phyloP scores from a whole-genome alignment of 805 yeast species.

The Ogataea kodamae region DNA sequence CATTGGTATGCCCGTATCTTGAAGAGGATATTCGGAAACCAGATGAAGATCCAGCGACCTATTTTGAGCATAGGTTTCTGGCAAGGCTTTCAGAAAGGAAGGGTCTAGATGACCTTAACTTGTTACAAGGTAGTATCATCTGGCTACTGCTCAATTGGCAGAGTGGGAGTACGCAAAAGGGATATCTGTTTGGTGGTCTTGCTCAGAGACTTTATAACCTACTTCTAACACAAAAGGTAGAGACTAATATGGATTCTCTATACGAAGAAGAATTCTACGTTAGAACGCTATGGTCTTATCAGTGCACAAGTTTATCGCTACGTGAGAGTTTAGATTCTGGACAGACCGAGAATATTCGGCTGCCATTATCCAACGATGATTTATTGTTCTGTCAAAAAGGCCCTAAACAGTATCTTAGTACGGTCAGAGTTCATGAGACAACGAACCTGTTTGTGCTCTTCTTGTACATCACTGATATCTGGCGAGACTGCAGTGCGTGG shows the following conservation, averaged over 20 bases:
- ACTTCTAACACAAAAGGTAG: conserved; percentile 10
- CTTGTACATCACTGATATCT: conserved; percentile 14
- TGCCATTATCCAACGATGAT: conserved; percentile 15
- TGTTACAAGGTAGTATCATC: conserved; percentile 14
- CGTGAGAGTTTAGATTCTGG: conserved; percentile 12
- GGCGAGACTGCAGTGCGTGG: conserved; percentile 20
- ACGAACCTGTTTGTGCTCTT: conserved; percentile 13
- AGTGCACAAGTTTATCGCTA: conserved; percentile 15
- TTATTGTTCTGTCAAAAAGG: conserved; percentile 12
- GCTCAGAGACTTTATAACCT: conserved; percentile 14
- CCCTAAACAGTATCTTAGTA: conserved; percentile 2
- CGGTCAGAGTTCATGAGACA: conserved; percentile 8
- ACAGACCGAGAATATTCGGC: conserved; percentile 7
- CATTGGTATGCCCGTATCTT: conserved; percentile 12
- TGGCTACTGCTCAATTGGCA: conserved; percentile 17
- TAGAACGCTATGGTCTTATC: conserved; percentile 18
- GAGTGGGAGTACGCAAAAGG: conserved; percentile 17
- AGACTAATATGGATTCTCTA: conserved; percentile 1
- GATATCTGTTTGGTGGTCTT: conserved; percentile 17
- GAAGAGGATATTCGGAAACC: not conserved
- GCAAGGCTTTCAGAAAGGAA: conserved; percentile 6
- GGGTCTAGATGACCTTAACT: conserved; percentile 10
- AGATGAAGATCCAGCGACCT: conserved; percentile 1
- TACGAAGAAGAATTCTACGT: conserved; percentile 13
- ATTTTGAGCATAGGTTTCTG: conserved; percentile 10